Evolutionary conservation across 2,329 filamentous ascomycete species (phyloP).

Genomic region (Aureobasidium sp.): DNA sequence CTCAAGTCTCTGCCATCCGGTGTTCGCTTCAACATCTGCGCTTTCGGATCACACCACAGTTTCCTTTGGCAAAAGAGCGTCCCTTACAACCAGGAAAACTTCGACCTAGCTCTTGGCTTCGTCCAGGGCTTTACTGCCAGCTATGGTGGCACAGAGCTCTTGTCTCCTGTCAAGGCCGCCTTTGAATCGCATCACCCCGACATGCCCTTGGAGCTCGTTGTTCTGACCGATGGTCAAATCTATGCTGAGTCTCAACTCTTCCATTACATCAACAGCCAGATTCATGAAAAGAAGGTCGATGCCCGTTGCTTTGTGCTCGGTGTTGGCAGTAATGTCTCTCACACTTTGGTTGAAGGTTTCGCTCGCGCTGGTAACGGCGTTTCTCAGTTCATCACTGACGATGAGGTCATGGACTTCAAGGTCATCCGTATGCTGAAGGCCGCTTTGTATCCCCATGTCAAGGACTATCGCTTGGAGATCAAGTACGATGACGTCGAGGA

Average conservation of each 20-base stretch:
- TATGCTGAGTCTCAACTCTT: slow-evolving; percentile 43
- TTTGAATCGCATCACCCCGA: slow-evolving; percentile 39
- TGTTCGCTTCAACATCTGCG: slow-evolving; percentile 62
- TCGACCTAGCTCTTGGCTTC: slow-evolving; percentile 36
- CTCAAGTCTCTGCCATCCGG: slow-evolving; percentile 57
- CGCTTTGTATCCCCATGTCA: slow-evolving; percentile 57
- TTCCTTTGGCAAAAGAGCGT: slow-evolving; percentile 43
- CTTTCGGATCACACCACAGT: slow-evolving; percentile 46
- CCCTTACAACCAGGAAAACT: slow-evolving; percentile 37
- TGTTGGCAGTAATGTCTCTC: slow-evolving; percentile 46
- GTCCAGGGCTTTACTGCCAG: slow-evolving; percentile 35
- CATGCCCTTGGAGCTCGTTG: slow-evolving; percentile 43
- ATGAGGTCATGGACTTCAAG: slow-evolving; percentile 60
- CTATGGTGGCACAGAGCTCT: slow-evolving; percentile 48
- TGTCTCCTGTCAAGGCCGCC: slow-evolving; percentile 37
- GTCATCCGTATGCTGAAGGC: slow-evolving; percentile 68
- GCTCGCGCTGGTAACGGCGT: slow-evolving; percentile 51
- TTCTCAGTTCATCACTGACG: slow-evolving; percentile 50
- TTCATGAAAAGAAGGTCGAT: slow-evolving; percentile 31
- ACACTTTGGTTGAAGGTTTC: slow-evolving; percentile 50
- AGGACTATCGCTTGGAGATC: slow-evolving; percentile 55
- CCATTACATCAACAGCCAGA: slow-evolving; percentile 36
- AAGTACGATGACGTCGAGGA: slow-evolving; percentile 47
- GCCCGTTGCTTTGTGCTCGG: slow-evolving; percentile 51
- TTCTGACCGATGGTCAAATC: slow-evolving; percentile 50